Percentiles rank a stretch among this genome's conserved stretches.
phyloP scores from a whole-genome alignment of 257 asterid genomes.

The Solanum phureja region DNA sequence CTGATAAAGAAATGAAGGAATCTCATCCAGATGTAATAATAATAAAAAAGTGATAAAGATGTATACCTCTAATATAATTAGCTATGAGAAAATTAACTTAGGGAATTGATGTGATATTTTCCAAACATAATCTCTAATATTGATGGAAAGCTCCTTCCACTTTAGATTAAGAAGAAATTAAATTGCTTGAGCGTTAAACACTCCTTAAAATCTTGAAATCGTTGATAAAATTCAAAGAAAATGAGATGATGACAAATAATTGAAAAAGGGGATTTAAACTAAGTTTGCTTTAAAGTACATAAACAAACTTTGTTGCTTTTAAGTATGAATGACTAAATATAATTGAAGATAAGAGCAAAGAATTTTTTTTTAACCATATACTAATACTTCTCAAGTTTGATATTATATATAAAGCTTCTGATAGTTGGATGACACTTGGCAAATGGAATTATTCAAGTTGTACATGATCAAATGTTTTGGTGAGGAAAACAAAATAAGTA shows the following conservation, averaged over 20 bases:
- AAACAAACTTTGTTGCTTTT: background rate
- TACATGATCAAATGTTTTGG: background rate
- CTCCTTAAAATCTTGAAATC: constrained; percentile 23
- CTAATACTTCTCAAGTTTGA: background rate
- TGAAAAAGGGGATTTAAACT: background rate
- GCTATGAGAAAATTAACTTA: background rate
- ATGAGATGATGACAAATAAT: background rate
- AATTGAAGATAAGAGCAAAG: background rate
- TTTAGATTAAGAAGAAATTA: constrained; percentile 18
- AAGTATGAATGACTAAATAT: constrained; percentile 1
- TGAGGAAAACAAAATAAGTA: background rate
- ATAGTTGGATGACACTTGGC: constrained; percentile 1
- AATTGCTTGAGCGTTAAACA: constrained; percentile 57
- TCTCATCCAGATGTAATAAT: background rate
- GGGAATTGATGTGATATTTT: background rate
- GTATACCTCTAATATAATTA: background rate
- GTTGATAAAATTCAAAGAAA: background rate
- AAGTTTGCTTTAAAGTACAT: constrained; percentile 6
- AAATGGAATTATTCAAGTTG: background rate
- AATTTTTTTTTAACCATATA: background rate
- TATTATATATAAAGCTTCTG: background rate
- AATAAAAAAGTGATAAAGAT: background rate
- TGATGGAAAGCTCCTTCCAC: constrained; percentile 20
- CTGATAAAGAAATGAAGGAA: background rate
- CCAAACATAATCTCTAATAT: background rate